phyloP scores from a whole-genome alignment of 768 basidiomycete genomes.

The Lyophyllum semitale region DNA sequence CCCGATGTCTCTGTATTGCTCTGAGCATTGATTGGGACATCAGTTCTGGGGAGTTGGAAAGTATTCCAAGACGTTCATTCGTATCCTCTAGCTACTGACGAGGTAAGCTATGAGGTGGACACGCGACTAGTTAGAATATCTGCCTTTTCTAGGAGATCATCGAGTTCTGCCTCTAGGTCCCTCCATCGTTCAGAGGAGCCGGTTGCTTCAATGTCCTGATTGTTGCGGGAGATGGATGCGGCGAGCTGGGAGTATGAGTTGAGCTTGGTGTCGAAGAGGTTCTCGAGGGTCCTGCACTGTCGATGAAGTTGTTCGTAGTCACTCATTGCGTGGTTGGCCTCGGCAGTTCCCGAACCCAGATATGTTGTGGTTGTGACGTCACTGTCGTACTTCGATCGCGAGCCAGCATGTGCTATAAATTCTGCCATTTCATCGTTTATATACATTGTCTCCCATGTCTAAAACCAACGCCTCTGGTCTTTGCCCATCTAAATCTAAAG shows the following conservation, averaged over 20 bases:
- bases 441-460: slow-evolving; percentile 14
- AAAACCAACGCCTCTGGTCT: slow-evolving; percentile 44
- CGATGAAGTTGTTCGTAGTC: slow-evolving; percentile 88
- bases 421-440: slow-evolving; percentile 7
- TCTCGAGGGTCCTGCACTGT: slow-evolving; percentile 92
- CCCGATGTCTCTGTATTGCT: slow-evolving; percentile 87
- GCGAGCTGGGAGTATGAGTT: slow-evolving; percentile 89
- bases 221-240: slow-evolving; percentile 55
- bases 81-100: slow-evolving; percentile 75
- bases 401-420: too few relatives aligned
- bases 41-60: slow-evolving; percentile 68
- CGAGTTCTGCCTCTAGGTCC: slow-evolving; percentile 84
- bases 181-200: slow-evolving; percentile 74
- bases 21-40: slow-evolving; percentile 86
- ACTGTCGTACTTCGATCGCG: not conserved
- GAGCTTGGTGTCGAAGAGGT: slow-evolving; percentile 88
- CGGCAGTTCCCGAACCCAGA: slow-evolving; percentile 14
- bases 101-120: slow-evolving; percentile 12
- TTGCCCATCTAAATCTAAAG: slow-evolving; percentile 36
- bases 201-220: slow-evolving; percentile 67
- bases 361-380: slow-evolving; percentile 8
- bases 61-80: slow-evolving; percentile 72
- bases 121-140: slow-evolving; percentile 9
- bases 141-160: slow-evolving; percentile 86
- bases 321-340: slow-evolving; percentile 47